A percentile compares a stretch with the other conserved stretches of the same genome.
These are phyloP conservation scores for Usnea hakonensis DNA, from an alignment of 495 filamentous ascomycete genomes.

Conservation along the genomic window DNA sequence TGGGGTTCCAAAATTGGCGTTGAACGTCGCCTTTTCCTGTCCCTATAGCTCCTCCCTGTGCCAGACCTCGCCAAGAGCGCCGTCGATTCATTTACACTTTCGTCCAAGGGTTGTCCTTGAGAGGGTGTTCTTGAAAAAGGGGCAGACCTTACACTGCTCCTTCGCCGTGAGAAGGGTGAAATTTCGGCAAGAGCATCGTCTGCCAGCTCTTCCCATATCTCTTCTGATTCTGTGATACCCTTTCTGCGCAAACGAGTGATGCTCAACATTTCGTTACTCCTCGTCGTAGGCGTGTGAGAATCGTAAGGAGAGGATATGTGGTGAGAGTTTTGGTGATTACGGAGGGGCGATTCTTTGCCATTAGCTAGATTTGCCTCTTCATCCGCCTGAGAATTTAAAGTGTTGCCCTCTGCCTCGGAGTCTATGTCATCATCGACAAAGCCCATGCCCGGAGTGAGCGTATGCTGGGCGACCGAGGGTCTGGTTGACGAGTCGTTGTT, in stretches of 20 bases:
- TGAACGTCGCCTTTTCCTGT: constrained; percentile 19
- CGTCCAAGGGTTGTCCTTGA: constrained; percentile 12
- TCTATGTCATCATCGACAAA: constrained; percentile 57
- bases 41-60: constrained; percentile 23
- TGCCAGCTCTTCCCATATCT: constrained; percentile 61
- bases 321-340: constrained; percentile 1
- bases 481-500: constrained; percentile 56
- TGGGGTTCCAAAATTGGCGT: constrained; percentile 15
- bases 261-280: constrained; percentile 10
- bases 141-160: constrained; percentile 17
- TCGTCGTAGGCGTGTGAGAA: constrained; percentile 17
- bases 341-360: constrained; percentile 16
- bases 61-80: constrained; percentile 13
- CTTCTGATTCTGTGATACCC: constrained; percentile 44
- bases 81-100: constrained; percentile 16
- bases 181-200: constrained; percentile 40
- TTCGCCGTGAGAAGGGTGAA: constrained; percentile 20
- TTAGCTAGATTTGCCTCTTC: constrained; percentile 35
- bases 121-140: constrained; percentile 12
- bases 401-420: constrained; percentile 36
- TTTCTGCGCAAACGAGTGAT: constrained; percentile 15
- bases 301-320: constrained; percentile 11
- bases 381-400: constrained; percentile 29
- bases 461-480: constrained; percentile 51
- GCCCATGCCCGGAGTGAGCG: constrained; percentile 61